phyloP scores from a whole-genome alignment of 2,329 filamentous ascomycete species.

The Ramularia endophylla region DNA sequence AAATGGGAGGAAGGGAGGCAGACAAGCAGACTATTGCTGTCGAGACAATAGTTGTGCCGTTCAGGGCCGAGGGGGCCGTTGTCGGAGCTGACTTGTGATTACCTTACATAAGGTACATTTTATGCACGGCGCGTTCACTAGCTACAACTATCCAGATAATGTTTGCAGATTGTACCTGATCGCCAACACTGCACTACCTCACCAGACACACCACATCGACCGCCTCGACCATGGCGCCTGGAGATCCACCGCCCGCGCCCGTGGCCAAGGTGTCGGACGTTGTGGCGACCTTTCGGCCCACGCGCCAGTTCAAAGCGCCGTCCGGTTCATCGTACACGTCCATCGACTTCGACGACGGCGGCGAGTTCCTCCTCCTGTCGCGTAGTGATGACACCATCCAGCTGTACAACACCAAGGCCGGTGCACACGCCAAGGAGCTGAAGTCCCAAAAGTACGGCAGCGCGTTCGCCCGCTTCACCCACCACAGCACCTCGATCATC shows the following conservation, averaged over 20 bases:
- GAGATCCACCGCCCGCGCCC: slow-evolving; percentile 24
- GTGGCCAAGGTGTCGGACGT: slow-evolving; percentile 65
- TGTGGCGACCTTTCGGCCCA: slow-evolving; percentile 70
- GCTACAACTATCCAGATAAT: background rate
- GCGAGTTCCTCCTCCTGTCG: slow-evolving; percentile 84
- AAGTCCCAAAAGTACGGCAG: slow-evolving; percentile 96
- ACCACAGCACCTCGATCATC: slow-evolving; percentile 83
- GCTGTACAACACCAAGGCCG: slow-evolving; percentile 89
- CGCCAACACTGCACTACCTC: slow-evolving; percentile 2
- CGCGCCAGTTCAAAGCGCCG: slow-evolving; percentile 45
- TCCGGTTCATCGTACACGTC: slow-evolving; percentile 66
- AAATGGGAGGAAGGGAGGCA: no score
- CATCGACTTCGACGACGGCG: slow-evolving; percentile 92
- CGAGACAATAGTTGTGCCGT: no score
- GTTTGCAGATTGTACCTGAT: background rate
- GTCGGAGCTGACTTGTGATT: no score
- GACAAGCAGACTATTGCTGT: no score
- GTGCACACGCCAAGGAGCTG: slow-evolving; percentile 79
- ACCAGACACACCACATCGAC: background rate
- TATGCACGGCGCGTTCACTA: background rate
- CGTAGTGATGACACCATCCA: slow-evolving; percentile 94
- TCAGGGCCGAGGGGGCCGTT: background rate
- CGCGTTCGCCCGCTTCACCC: slow-evolving; percentile 89
- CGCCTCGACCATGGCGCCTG: slow-evolving; percentile 18
- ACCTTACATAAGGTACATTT: no score